Evolutionary conservation across 2,329 filamentous ascomycete genomes (phyloP).

Genomic region (Xylaria sp.): DNA sequence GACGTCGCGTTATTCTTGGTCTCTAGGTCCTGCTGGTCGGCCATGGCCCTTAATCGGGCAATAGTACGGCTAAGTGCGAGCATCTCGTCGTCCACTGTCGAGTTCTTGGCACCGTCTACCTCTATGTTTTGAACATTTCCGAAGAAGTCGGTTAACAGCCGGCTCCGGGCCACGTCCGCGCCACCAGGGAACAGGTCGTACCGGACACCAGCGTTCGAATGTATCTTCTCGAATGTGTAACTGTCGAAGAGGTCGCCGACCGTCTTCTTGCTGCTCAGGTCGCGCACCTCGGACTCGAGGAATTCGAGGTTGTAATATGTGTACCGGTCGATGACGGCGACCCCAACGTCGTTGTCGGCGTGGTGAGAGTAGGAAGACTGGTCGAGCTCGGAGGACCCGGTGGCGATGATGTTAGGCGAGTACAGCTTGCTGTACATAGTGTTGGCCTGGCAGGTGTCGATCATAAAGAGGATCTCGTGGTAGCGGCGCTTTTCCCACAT

Average conservation of each 20-base stretch:
- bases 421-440: constrained; percentile 99
- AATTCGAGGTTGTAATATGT: constrained; percentile 99
- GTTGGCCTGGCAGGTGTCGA: constrained; percentile 98
- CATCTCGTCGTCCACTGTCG: constrained; percentile 76
- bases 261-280: constrained; percentile 86
- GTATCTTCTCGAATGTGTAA: constrained; percentile 94
- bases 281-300: constrained; percentile 87
- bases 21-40: constrained; percentile 56
- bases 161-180: constrained; percentile 77
- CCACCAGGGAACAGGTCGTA: constrained; percentile 96
- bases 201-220: constrained; percentile 88
- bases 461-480: constrained; percentile 99
- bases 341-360: constrained; percentile 96
- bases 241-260: constrained; percentile 95
- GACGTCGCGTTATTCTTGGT: constrained; percentile 45
- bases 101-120: constrained; percentile 72
- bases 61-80: constrained; percentile 77
- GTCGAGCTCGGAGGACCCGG: constrained; percentile 94
- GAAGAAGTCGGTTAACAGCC: constrained; percentile 95
- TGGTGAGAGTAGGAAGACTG: constrained; percentile 98
- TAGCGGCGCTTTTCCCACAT: constrained; percentile 99
- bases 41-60: constrained; percentile 61
- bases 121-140: constrained; percentile 98
- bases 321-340: constrained; percentile 97
- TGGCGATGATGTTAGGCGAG: constrained; percentile 97